These are phyloP conservation scores for Hyaloscypha bicolor DNA, from an alignment of 495 filamentous ascomycete genomes.

Conservation along the genomic window DNA sequence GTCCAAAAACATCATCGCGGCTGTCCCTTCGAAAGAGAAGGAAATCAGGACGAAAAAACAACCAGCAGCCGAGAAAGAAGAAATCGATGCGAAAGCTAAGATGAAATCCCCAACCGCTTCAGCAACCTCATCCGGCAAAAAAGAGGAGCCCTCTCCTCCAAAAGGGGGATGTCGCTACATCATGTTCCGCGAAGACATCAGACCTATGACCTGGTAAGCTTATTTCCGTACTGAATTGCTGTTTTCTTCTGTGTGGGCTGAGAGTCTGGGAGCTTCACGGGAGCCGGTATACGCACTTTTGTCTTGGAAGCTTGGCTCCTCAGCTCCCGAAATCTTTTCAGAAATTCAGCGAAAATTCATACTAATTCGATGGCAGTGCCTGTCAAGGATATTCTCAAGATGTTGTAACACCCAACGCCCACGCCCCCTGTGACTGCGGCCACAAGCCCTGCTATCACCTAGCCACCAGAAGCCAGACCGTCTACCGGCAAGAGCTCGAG, in stretches of 20 bases:
- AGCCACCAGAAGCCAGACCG: not conserved
- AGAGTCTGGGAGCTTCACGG: no score
- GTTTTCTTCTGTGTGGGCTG: no score
- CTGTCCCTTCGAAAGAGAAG: no score
- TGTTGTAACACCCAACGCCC: not conserved
- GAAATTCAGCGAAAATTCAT: no score
- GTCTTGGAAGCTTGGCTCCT: no score
- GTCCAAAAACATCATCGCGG: constrained; percentile 1
- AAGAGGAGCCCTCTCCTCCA: not conserved
- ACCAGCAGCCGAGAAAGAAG: not conserved
- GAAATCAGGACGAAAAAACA: not conserved
- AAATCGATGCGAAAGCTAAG: not conserved
- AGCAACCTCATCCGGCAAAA: not conserved
- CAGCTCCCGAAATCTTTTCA: no score
- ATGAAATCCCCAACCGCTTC: not conserved
- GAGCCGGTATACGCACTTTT: no score
- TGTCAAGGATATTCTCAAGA: not conserved
- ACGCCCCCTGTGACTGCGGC: not conserved
- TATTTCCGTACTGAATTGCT: no score
- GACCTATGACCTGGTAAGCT: not conserved
- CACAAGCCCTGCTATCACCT: constrained; percentile 2
- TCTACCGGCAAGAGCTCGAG: constrained; percentile 1
- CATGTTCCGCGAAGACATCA: not conserved
- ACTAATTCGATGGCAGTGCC: no score
- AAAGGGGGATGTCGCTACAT: not conserved